A percentile compares a stretch with the other conserved stretches of the same genome.
Conservation (phyloP, 306 rosid species). For the Trichosanthes cucumerina region DNA sequence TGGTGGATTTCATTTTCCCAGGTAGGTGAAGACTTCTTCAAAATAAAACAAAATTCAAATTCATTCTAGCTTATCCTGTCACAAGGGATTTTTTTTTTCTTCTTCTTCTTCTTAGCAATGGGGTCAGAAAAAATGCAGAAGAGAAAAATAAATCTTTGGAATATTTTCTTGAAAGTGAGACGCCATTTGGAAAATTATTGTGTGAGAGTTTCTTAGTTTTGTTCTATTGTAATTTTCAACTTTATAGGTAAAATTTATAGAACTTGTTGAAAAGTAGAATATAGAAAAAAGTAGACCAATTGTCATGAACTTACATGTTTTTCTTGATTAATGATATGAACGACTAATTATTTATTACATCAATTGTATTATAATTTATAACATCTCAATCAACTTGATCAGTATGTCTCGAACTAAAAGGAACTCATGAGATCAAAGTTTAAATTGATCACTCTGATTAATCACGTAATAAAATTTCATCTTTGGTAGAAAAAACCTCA, state of each 20-base stretch:
- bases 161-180: background rate
- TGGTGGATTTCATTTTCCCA: background rate
- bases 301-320: background rate
- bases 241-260: background rate
- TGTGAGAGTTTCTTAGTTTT: background rate
- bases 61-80: background rate
- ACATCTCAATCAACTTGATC: background rate
- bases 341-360: background rate
- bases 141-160: background rate
- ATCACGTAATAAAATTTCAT: background rate
- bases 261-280: background rate
- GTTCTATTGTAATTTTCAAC: background rate
- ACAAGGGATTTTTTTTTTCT: fast-evolving
- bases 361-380: background rate
- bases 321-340: no score
- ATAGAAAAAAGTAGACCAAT: background rate
- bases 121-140: background rate
- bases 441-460: no score
- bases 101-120: background rate
- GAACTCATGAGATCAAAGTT: no score
- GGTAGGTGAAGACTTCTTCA: background rate
- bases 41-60: background rate
- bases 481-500: background rate
- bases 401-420: no score
- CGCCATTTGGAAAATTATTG: background rate